Conservation (phyloP, 306 rosid species). For the Fragaria nilgerrensis region DNA sequence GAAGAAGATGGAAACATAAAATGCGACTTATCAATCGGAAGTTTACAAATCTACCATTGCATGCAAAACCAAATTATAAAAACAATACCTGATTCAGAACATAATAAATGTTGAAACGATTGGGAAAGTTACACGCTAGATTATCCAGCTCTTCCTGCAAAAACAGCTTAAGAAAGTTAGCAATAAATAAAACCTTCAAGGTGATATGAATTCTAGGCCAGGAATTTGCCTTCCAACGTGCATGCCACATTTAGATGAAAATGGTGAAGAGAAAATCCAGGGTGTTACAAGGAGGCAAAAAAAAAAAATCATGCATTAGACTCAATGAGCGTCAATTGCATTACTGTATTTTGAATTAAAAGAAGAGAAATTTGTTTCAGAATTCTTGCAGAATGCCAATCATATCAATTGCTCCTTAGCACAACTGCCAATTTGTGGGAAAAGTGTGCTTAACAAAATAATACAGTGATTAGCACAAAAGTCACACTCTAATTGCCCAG, state of each 20-base stretch:
- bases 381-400: neutral
- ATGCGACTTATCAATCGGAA: neutral
- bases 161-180: constrained; percentile 3
- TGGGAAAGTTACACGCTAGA: constrained; percentile 26
- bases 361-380: neutral
- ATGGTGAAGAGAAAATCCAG: neutral
- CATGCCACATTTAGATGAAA: neutral
- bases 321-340: neutral
- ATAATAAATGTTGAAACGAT: constrained; percentile 33
- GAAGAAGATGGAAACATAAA: neutral
- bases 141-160: constrained; percentile 41
- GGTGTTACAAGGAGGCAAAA: neutral
- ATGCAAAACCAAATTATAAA: neutral
- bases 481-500: neutral
- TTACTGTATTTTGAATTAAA: neutral
- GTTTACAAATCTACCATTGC: neutral
- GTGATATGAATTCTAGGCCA: neutral
- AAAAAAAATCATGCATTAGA: neutral
- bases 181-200: neutral
- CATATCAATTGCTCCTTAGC: neutral
- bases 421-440: neutral
- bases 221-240: neutral
- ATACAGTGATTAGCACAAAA: neutral
- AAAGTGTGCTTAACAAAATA: neutral
- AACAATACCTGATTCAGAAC: constrained; percentile 41